phyloP scores from a whole-genome alignment of 345 rosid species.

The Crucihimalaya himalaica region DNA sequence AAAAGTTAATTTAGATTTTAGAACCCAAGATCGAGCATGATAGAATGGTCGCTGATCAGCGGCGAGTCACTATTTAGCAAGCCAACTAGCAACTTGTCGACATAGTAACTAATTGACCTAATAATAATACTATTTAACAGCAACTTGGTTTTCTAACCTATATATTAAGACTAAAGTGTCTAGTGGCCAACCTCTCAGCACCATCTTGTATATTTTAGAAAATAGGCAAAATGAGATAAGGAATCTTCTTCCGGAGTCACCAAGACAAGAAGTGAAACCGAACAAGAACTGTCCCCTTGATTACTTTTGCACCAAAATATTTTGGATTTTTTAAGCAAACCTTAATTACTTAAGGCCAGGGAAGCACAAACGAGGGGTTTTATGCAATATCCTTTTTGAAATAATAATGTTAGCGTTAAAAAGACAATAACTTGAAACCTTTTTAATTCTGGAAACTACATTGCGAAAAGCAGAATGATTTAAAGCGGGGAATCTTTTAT shows the following conservation, averaged over 20 bases:
- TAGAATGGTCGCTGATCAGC: not conserved
- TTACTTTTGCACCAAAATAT: slow-evolving; percentile 1
- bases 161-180: slow-evolving; percentile 1
- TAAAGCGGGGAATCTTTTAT: not conserved
- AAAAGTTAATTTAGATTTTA: not conserved
- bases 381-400: not conserved
- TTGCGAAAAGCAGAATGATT: slow-evolving; percentile 9
- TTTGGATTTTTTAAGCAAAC: not conserved
- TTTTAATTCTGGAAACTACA: not conserved
- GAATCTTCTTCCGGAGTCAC: slow-evolving; percentile 23
- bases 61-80: not conserved
- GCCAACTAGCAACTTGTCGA: not conserved
- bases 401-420: not conserved
- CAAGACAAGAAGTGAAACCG: slow-evolving; percentile 28
- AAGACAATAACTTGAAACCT: not conserved
- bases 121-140: not conserved
- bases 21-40: not conserved
- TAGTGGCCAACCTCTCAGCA: slow-evolving; percentile 33
- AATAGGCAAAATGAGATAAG: not conserved
- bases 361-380: not conserved
- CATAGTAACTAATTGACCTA: not conserved
- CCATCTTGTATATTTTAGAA: slow-evolving; percentile 13
- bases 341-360: slow-evolving; percentile 13
- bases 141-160: not conserved
- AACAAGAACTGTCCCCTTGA: slow-evolving; percentile 36